Evolutionary conservation across 1,139 yeast genomes (phyloP).

Genomic region (Debaryomycetaceae sp.): DNA sequence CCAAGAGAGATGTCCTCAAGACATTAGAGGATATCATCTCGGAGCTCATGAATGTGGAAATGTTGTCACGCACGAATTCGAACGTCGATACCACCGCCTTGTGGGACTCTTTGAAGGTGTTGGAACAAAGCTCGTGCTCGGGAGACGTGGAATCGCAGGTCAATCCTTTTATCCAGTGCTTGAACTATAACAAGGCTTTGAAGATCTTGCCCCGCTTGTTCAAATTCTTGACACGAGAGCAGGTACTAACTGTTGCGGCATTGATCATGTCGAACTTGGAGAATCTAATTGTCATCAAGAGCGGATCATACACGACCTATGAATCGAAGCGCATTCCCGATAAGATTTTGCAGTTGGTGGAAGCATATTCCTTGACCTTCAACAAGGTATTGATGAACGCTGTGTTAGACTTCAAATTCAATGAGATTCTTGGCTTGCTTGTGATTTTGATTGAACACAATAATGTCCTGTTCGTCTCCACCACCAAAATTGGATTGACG

Average conservation of each 20-base stretch:
- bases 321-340: slow-evolving; percentile 41
- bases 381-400: slow-evolving; percentile 80
- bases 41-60: slow-evolving; percentile 70
- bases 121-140: slow-evolving; percentile 36
- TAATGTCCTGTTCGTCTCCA: slow-evolving; percentile 60
- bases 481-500: slow-evolving; percentile 82
- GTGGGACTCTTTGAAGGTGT: slow-evolving; percentile 73
- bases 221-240: slow-evolving; percentile 70
- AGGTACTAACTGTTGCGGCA: slow-evolving; percentile 68
- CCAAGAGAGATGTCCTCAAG: slow-evolving; percentile 36
- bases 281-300: slow-evolving; percentile 64
- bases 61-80: slow-evolving; percentile 61
- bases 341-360: slow-evolving; percentile 54
- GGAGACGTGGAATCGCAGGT: slow-evolving; percentile 36
- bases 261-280: slow-evolving; percentile 76
- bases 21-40: slow-evolving; percentile 71
- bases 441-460: slow-evolving; percentile 65
- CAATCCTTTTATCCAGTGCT: slow-evolving; percentile 77
- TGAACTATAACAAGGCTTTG: slow-evolving; percentile 80
- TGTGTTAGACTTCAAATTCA: slow-evolving; percentile 72
- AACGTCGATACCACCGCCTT: slow-evolving; percentile 46
- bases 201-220: slow-evolving; percentile 83
- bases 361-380: slow-evolving; percentile 71
- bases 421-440: slow-evolving; percentile 74
- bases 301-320: slow-evolving; percentile 69